Base-by-base conservation (phyloP, 331 rosid species). In the Telfairia occidentalis region DNA sequence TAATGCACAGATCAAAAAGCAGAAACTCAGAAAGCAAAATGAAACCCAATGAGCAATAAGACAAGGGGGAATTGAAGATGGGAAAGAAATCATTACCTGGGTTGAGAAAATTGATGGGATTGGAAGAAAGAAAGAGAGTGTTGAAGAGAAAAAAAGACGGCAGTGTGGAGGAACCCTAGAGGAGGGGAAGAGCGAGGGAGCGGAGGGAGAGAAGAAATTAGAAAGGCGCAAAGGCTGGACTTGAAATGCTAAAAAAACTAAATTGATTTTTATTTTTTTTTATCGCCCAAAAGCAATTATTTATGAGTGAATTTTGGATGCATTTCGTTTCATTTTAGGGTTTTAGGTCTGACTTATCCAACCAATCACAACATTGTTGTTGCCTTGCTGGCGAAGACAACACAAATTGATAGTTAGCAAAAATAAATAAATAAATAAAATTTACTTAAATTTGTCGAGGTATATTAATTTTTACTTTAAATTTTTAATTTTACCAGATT, bases 121-220 rank as follows among this genome's bases (percentile, higher is more conserved):
- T 71, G 54, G 7, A 52, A 18, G 75, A 35, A 50, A 40, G 61
- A 54, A 60, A 73, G 77, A 15, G 53, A 70, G 12, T 76, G 78
- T 49, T 49, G 40, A 76, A 52, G 40, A 66, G 38, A 73, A 73
- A 48, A 19, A 67, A 53, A 34, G 64, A 32, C 69, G 75, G 78
- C 50, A 52, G 76, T 76, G 81, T 67, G 73, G 73, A 34, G 76
- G 78, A 81, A 73, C 79, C 76, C 87, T 42, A 55, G 50, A 43
- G 2, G 72, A 21, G 52, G 71, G 32, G 5, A 43, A 43, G 59
- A 37, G 54, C 34, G 72, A 57, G 50, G 71, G 18, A 71, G 45
- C 16, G 16, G 66, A 60, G 23, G 23, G 42, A 16, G 42, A 16
- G 74, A 70, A 45, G 75, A 45, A 46, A 70, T 3, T 46, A 18